Evolutionary conservation across 257 asterid species (phyloP).

Genomic region (Nicotiana knightiana): DNA sequence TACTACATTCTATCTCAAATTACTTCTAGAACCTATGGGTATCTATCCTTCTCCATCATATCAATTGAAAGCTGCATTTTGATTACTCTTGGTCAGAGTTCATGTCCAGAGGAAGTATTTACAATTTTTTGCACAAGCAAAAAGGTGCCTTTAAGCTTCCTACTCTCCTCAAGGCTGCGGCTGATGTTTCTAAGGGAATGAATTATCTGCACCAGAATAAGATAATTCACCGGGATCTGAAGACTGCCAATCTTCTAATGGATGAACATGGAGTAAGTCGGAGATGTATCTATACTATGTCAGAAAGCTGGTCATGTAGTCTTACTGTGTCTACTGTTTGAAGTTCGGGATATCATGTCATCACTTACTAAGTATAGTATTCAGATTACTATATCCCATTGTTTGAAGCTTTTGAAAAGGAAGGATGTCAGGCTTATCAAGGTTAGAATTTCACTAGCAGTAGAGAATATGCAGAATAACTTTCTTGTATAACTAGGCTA

Average conservation of each 20-base stretch:
- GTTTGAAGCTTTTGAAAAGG: neutral
- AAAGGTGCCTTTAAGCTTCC: conserved; percentile 30
- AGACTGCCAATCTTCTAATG: conserved; percentile 45
- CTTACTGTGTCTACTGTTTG: neutral
- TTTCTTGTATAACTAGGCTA: neutral
- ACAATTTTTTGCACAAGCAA: conserved; percentile 29
- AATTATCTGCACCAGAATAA: conserved; percentile 43
- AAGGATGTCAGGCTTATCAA: neutral
- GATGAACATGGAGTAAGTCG: conserved; percentile 35
- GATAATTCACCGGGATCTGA: conserved; percentile 37
- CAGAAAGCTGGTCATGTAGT: neutral
- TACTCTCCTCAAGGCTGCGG: too few species aligned
- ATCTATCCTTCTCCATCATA: neutral
- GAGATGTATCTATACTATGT: neutral
- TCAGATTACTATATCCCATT: neutral
- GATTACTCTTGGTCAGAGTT: conserved; percentile 23
- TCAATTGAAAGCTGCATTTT: neutral
- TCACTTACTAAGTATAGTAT: neutral
- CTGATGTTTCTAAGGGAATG: conserved; percentile 29
- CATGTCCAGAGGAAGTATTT: conserved; percentile 41
- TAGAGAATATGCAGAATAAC: neutral
- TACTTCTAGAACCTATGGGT: neutral
- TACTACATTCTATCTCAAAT: neutral
- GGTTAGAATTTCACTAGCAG: neutral
- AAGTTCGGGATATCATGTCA: neutral